Evolutionary conservation across 306 rosid species (phyloP).

Genomic region (Quercus wislizeni): DNA sequence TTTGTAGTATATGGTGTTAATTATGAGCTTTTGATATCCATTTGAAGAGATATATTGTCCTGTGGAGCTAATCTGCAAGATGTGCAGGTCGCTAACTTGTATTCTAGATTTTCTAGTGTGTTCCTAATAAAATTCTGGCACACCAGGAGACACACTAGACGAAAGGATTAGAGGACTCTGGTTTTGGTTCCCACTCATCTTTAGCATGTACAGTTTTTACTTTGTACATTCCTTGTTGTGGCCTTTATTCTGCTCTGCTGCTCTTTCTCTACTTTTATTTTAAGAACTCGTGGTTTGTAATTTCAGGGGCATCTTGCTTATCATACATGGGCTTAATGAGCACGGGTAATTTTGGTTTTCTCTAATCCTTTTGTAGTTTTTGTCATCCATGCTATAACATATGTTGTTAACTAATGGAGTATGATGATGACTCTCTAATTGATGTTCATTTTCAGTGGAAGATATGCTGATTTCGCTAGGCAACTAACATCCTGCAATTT

Average conservation of each 20-base stretch:
- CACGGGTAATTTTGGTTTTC: constrained; percentile 58
- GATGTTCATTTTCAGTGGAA: constrained; percentile 68
- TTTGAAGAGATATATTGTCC: background rate
- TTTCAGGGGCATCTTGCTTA: constrained; percentile 80
- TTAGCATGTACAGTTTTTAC: constrained; percentile 10
- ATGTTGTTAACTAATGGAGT: background rate
- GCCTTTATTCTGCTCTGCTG: background rate
- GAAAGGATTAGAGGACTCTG: constrained; percentile 12
- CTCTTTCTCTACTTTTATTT: constrained; percentile 20
- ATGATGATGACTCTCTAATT: background rate
- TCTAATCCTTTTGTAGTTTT: background rate
- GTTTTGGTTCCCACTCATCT: background rate
- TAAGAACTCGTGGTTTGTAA: constrained; percentile 17
- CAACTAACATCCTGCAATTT: constrained; percentile 74
- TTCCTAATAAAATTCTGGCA: background rate
- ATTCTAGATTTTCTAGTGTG: background rate
- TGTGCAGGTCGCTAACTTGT: background rate
- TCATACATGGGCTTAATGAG: constrained; percentile 96
- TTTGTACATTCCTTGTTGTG: background rate
- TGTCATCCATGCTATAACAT: background rate
- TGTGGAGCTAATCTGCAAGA: background rate
- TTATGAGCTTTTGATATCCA: background rate
- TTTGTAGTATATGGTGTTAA: background rate
- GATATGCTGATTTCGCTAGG: constrained; percentile 83
- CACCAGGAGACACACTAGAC: background rate